A percentile compares a stretch with the other conserved stretches of the same genome.
Evolutionary conservation across 441 rosid genomes (phyloP).

Genomic region (Arabidopsis hybrid): DNA sequence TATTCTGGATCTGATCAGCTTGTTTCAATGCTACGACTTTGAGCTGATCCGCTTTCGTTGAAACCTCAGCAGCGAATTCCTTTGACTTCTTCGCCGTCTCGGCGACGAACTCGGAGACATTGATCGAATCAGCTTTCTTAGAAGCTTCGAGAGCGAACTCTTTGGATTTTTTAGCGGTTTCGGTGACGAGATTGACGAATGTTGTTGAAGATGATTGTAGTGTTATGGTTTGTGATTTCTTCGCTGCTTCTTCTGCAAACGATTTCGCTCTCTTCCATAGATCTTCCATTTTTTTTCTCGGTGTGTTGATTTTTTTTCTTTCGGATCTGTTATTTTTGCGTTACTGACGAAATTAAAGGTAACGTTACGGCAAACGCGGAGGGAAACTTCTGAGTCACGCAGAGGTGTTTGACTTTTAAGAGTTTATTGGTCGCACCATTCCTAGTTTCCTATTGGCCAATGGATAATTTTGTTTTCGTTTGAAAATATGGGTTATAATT

Average conservation of each 20-base stretch:
- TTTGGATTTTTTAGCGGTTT: constrained; percentile 70
- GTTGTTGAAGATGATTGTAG: constrained; percentile 54
- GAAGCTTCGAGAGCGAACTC: constrained; percentile 84
- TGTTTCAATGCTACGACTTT: constrained; percentile 66
- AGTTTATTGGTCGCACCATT: background rate
- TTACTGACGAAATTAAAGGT: constrained; percentile 7
- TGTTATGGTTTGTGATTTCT: constrained; percentile 70
- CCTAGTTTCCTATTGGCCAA: background rate
- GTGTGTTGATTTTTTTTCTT: background rate
- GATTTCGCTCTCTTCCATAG: constrained; percentile 80
- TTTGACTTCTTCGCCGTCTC: constrained; percentile 74
- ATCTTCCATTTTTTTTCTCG: constrained; percentile 58
- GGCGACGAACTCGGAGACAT: constrained; percentile 64
- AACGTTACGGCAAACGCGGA: background rate
- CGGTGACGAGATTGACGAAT: constrained; percentile 71
- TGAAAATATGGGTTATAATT: no score
- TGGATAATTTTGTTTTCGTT: background rate
- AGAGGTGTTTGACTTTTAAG: constrained; percentile 15
- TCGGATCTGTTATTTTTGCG: constrained; percentile 30
- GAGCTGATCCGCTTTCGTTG: constrained; percentile 73
- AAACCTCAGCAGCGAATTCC: constrained; percentile 78
- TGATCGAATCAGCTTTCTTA: constrained; percentile 72
- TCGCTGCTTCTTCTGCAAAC: constrained; percentile 88
- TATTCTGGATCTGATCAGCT: constrained; percentile 67
- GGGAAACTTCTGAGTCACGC: accelerated